A percentile compares a stretch with the other conserved stretches of the same genome.
These are phyloP conservation scores for Fusarium phyllophilum DNA, from an alignment of 2,329 filamentous ascomycete genomes.

Conservation along the genomic window DNA sequence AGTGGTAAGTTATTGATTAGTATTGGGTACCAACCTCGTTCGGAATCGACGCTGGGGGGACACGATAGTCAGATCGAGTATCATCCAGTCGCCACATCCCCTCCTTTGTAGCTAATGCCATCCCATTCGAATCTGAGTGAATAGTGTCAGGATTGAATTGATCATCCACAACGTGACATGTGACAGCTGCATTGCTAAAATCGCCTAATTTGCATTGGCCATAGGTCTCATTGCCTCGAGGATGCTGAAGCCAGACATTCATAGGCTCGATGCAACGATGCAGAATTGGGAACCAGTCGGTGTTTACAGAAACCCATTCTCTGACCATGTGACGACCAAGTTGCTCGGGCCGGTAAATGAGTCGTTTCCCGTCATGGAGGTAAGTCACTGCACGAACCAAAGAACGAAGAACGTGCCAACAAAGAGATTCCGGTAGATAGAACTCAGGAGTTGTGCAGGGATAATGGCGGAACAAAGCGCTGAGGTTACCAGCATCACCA, in stretches of 20 bases:
- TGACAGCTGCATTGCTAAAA: slow-evolving; percentile 54
- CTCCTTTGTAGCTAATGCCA: slow-evolving; percentile 20
- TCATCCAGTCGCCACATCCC: slow-evolving; percentile 25
- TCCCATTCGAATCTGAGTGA: background rate
- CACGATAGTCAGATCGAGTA: background rate
- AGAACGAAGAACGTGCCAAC: slow-evolving; percentile 65
- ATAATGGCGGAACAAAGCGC: slow-evolving; percentile 51
- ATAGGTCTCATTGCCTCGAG: slow-evolving; percentile 60
- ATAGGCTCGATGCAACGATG: slow-evolving; percentile 58
- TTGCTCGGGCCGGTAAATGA: slow-evolving; percentile 26
- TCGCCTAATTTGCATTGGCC: slow-evolving; percentile 65
- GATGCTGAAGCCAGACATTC: slow-evolving; percentile 63
- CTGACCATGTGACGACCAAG: background rate
- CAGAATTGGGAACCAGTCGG: slow-evolving; percentile 63
- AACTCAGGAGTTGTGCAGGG: slow-evolving; percentile 26
- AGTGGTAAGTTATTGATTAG: background rate
- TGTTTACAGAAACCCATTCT: slow-evolving; percentile 43
- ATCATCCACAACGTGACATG: slow-evolving; percentile 46
- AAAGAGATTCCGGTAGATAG: slow-evolving; percentile 62
- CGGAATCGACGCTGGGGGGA: slow-evolving; percentile 15
- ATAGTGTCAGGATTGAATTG: background rate
- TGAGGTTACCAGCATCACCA: slow-evolving; percentile 62
- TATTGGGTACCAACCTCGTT: slow-evolving; percentile 3
- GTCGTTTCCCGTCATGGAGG: slow-evolving; percentile 60
- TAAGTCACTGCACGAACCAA: slow-evolving; percentile 61